Evolutionary conservation across 1,139 yeast genomes (phyloP), one percentile per base, ranked within the genome.

Genomic region (Saccharomyces hybrid): DNA sequence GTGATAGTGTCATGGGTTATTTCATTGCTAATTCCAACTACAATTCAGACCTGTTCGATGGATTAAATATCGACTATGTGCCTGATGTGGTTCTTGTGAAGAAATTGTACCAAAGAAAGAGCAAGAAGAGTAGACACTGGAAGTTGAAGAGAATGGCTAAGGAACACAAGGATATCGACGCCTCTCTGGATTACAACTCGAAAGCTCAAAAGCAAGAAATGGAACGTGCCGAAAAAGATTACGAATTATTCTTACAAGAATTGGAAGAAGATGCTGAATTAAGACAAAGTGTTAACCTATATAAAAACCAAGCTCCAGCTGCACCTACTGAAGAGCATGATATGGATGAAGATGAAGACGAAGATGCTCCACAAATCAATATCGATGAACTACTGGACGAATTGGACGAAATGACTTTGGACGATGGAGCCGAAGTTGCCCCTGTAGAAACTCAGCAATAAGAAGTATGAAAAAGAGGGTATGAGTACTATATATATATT

Each of bases 131-230:
- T 58, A 86, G 85, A 81, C 82, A 84, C 77, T 93, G 98, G 98
- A 91, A 88, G 76, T 83, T 93, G 75, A 89, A 88, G 85, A 87
- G 98, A 79, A 90, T 93, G 97, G 98, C 98, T 49, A 86, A 79
- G 71, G 98, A 93, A 74, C 96, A 91, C 73, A 82, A 82, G 64
- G 96, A 88, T 65, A 83, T 87, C 60, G 90, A 86, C 54, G 96
- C 95, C 55, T 78, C 81, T 62, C 84, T 81, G 61, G 89, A 84
- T 64, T 70, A 69, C 60, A 73, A 71, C 57, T 80, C 88, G 3
- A 83, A 89, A 76, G 85, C 82, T 65, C 91, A 91, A 58, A 86
- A 82, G 75, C 93, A 86, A 72, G 97, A 90, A 61, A 85, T 83
- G 67, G 98, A 89, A 71, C 81, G 88, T 67, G 96, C 95, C 2